Base-by-base conservation (phyloP, 2,329 filamentous ascomycete genomes). In the Colletotrichum theobromicola region DNA sequence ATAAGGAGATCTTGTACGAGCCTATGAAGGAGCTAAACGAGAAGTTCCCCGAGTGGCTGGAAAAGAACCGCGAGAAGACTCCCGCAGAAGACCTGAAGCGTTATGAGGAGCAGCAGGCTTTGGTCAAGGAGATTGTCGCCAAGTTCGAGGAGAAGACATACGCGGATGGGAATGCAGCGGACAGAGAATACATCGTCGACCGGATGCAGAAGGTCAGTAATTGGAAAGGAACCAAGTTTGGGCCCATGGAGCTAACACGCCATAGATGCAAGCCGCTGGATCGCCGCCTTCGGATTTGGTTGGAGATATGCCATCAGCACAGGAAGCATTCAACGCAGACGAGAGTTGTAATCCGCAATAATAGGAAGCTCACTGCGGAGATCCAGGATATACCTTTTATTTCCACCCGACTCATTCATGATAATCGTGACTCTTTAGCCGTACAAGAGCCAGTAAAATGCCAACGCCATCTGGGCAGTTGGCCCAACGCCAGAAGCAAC, bases 1-100 rank as follows among this genome's bases (percentile, higher is more conserved):
- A 98, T 84, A 98, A 98, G 87, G 97, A 98, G 79, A 98, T 99
- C 76, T 86, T 99, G 65, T 98, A 98, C 82, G 96, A 99, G 86
- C 97, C 97, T 4, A 98, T 99, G 95, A 98, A 98, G 87, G 97
- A 99, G 85, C 87, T 99, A 62, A 87, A 98, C 83, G 93, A 95
- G 67, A 98, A 98, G 84, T 99, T 97, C 81, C 96, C 96, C 0
- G 92, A 86, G 3, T 99, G 97, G 96, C 89, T 99, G 82, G 90
- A 90, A 79, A 93, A 94, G 85, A 96, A 98, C 83, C 88, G 88
- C 78, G 89, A 86, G 53, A 91, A 87, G 28, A 92, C 92, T 66
- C 85, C 92, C 3, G 84, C 89, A 66, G 94, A 94, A 63, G 96
- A 98, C 80, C 83, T 95, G 81, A 91, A 92, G 81, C 88, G 95